Evolutionary conservation across 352 stramenopile species (phyloP).

Genomic region (Phytophthora megakarya): DNA sequence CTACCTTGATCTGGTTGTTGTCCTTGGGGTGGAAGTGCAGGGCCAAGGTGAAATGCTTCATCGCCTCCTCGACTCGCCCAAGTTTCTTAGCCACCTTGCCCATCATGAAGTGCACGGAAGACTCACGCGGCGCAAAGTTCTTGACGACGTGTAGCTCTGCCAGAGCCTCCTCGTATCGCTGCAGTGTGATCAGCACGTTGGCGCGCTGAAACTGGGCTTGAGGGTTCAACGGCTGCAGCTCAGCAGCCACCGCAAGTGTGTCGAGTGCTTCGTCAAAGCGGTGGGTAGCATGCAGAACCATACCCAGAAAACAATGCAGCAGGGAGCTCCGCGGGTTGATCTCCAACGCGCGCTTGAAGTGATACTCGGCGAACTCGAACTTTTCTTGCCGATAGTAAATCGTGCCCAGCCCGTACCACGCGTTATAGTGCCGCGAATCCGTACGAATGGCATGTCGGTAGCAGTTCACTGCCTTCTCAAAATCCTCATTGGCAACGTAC

Average conservation of each 20-base stretch:
- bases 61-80: conserved; percentile 92
- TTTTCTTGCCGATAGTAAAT: conserved; percentile 99
- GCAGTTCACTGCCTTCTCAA: conserved; percentile 96
- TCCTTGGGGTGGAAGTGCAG: conserved; percentile 98
- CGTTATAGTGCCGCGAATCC: conserved; percentile 94
- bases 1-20: conserved; percentile 96
- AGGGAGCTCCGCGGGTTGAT: conserved; percentile 96
- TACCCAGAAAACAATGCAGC: conserved; percentile 95
- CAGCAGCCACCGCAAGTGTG: conserved; percentile 86
- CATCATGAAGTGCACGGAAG: conserved; percentile 97
- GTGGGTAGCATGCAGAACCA: conserved; percentile 93
- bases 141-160: conserved; percentile 92
- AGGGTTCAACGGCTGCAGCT: conserved; percentile 93
- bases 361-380: conserved; percentile 97
- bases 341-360: conserved; percentile 93
- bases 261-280: conserved; percentile 91
- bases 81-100: conserved; percentile 92
- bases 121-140: conserved; percentile 95
- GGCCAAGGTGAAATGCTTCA: conserved; percentile 96
- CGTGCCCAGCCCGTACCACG: conserved; percentile 92
- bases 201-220: conserved; percentile 94
- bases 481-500: conserved; percentile 98
- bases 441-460: conserved; percentile 95
- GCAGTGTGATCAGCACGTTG: conserved; percentile 93
- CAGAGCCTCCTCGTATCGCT: conserved; percentile 92